Base-by-base conservation (phyloP, 2,329 filamentous ascomycete genomes). In the Phialophora tarda region DNA sequence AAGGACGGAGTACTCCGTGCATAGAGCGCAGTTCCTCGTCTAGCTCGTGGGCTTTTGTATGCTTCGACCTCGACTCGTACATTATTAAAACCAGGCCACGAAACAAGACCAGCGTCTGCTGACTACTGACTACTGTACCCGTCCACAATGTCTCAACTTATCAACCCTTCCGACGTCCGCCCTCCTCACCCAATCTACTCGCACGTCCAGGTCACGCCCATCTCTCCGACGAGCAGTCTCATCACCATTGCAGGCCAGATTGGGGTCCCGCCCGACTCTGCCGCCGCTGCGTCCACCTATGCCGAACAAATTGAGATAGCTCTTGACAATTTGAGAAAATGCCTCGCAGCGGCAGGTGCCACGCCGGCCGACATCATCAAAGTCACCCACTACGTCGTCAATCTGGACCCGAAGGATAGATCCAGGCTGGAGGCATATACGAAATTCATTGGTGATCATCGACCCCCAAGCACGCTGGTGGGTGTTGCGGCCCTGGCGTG, bases 221-320 rank as follows among this genome's bases (percentile, higher is more conserved):
- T 69, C 50, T 65, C 65, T 3, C 14, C 62, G 14, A 65, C 61
- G 6, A 56, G 41, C 64, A 63, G 50, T 3, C 28, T 71, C 6
- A 57, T 71, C 28, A 62, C 64, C 34, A 58, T 69, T 32, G 64
- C 69, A 1, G 69, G 69, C 23, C 69, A 70, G 53, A 57, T 65
- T 38, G 69, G 69, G 17, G 34, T 62, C 28, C 44, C 65, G 17
- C 50, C 47, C 3, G 44, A 50, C 53, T 58, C 53, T 26, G 26
- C 32, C 12, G 47, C 63, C 24, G 32, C 48, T 1, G 57, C 66
- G 28, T 26, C 60, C 4, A 62, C 59, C 12, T 63, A 69, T 44
- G 54, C 55, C 5, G 60, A 63, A 11, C 69, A 71, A 57, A 65
- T 68, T 32, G n/a, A 59, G n/a, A 44, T 66, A 30, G 69, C 69